These are phyloP conservation scores for Pythium chondricola DNA, from an alignment of 352 stramenopile species.

Conservation along the genomic window DNA sequence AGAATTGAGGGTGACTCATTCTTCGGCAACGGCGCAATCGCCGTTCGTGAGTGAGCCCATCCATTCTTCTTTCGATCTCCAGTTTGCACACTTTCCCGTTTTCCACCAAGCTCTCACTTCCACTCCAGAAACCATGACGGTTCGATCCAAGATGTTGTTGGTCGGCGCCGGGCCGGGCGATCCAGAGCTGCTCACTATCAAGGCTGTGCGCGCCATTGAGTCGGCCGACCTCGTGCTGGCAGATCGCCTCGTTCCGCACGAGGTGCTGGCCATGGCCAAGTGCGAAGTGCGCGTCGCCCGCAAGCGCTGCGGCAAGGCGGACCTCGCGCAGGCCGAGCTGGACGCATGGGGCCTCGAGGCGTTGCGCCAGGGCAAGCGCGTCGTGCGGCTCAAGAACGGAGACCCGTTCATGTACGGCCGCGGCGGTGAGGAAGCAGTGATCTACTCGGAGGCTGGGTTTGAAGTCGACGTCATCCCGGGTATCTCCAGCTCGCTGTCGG, in stretches of 20 bases:
- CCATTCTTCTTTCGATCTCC: no score
- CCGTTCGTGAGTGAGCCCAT: no score
- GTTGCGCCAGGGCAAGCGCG: constrained; percentile 82
- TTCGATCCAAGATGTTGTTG: constrained; percentile 52
- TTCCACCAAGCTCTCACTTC: no score
- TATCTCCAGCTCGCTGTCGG: constrained; percentile 94
- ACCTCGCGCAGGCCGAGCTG: constrained; percentile 91
- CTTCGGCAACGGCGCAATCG: no score
- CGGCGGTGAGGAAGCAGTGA: constrained; percentile 90
- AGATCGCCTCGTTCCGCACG: constrained; percentile 89
- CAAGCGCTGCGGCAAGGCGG: constrained; percentile 93
- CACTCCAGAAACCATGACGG: background rate
- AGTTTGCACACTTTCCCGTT: no score
- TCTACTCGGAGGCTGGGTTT: constrained; percentile 71
- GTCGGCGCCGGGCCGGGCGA: constrained; percentile 92
- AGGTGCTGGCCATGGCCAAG: constrained; percentile 87
- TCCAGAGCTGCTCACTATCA: constrained; percentile 93
- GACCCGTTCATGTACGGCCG: constrained; percentile 97
- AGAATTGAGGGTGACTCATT: constrained; percentile 6
- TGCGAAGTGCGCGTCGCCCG: constrained; percentile 89
- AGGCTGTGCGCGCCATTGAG: constrained; percentile 80
- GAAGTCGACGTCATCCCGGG: constrained; percentile 86
- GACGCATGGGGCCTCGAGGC: constrained; percentile 91
- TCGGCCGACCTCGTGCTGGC: constrained; percentile 90
- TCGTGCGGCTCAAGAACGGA: constrained; percentile 96